Evolutionary conservation across 2,329 filamentous ascomycete genomes (phyloP).

Genomic region (Corynespora cassiicola): DNA sequence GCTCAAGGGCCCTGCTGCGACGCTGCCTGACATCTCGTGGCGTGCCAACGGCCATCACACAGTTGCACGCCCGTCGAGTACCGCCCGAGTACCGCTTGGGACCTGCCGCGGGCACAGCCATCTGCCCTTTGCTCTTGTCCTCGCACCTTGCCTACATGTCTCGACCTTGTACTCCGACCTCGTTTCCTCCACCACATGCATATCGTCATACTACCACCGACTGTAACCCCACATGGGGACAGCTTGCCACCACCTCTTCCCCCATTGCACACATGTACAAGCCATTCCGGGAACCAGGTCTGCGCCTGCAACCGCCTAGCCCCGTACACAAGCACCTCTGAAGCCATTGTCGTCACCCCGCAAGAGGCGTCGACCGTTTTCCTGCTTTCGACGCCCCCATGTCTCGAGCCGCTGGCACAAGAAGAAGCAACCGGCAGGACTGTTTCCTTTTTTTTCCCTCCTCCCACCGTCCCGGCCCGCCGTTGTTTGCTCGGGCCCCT

Average conservation of each 20-base stretch:
- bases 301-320: constrained; percentile 35
- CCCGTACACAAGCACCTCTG: constrained; percentile 19
- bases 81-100: constrained; percentile 3
- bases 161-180: constrained; percentile 10
- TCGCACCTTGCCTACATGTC: constrained; percentile 7
- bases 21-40: constrained; percentile 12
- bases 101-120: constrained; percentile 4
- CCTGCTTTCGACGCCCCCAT: background rate
- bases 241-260: constrained; percentile 12
- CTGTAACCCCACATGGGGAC: too few relatives aligned
- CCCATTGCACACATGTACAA: constrained; percentile 24
- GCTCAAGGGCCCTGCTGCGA: too few relatives aligned
- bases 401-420: too few relatives aligned
- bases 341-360: constrained; percentile 17
- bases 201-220: constrained; percentile 19
- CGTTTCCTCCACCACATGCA: constrained; percentile 19
- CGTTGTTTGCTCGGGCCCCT: constrained; percentile 4
- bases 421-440: too few relatives aligned
- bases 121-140: constrained; percentile 1
- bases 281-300: constrained; percentile 42
- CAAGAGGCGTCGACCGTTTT: constrained; percentile 7
- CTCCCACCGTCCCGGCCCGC: too few relatives aligned
- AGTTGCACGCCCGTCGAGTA: constrained; percentile 24
- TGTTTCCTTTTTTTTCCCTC: too few relatives aligned
- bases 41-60: constrained; percentile 18